These are phyloP conservation scores for Medicago ruthenica DNA, from an alignment of 306 rosid species.

Conservation along the genomic window DNA sequence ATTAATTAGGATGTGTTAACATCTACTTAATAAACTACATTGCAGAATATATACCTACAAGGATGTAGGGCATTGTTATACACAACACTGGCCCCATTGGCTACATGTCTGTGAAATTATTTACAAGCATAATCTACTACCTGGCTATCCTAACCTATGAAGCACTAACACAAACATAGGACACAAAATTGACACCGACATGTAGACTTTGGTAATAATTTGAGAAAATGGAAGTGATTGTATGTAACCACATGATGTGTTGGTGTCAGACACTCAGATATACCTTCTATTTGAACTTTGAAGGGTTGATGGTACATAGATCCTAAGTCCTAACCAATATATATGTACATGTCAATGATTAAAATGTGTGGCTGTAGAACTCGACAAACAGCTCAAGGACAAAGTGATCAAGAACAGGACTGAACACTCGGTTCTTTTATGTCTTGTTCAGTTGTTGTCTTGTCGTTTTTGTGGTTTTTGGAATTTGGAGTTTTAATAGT, in stretches of 20 bases:
- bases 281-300: not conserved
- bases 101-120: too few species aligned
- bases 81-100: constrained; percentile 55
- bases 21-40: constrained; percentile 9
- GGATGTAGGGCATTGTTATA: constrained; percentile 70
- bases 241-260: not conserved
- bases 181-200: not conserved
- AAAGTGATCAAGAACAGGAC: not conserved
- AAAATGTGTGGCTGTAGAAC: not conserved
- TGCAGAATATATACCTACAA: constrained; percentile 60
- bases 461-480: too few species aligned
- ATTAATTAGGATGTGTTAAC: not conserved
- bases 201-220: too few species aligned
- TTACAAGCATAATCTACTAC: not conserved
- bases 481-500: too few species aligned
- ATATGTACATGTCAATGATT: not conserved
- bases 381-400: not conserved
- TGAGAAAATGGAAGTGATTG: not conserved
- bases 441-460: too few species aligned
- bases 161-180: not conserved
- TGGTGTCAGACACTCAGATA: not conserved
- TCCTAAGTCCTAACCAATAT: not conserved
- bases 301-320: not conserved
- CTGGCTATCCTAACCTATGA: not conserved
- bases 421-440: not conserved